phyloP scores from a whole-genome alignment of 306 rosid genomes.

The Mucuna pruriens region DNA sequence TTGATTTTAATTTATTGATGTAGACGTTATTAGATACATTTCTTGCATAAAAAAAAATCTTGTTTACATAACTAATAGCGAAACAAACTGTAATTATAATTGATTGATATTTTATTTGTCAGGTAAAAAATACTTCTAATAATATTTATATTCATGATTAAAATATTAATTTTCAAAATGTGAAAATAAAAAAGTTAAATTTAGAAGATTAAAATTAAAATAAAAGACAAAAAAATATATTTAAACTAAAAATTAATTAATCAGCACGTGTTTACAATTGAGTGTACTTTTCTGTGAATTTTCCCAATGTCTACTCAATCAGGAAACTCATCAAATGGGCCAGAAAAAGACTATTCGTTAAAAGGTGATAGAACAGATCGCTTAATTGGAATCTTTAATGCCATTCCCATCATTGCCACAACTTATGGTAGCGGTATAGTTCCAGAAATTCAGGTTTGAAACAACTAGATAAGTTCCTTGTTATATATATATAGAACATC shows the following conservation, averaged over 20 bases:
- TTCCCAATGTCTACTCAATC: neutral
- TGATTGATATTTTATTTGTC: too few species aligned
- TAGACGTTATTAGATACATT: too few species aligned
- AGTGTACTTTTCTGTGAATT: neutral
- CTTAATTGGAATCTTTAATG: neutral
- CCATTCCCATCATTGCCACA: neutral
- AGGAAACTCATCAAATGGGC: neutral
- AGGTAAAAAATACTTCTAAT: too few species aligned
- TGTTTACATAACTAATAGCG: too few species aligned
- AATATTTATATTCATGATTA: too few species aligned
- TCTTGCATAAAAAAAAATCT: too few species aligned
- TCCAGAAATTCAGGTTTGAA: conserved; percentile 6
- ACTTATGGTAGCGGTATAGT: neutral
- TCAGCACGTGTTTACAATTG: neutral
- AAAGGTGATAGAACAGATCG: neutral
- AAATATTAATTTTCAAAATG: too few species aligned
- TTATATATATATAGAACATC: neutral
- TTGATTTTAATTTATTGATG: too few species aligned
- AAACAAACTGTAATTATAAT: too few species aligned
- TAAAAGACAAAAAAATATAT: too few species aligned
- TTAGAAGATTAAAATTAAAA: too few species aligned
- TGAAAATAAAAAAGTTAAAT: too few species aligned
- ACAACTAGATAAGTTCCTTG: neutral
- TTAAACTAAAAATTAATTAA: neutral
- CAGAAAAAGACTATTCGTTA: neutral